Percentiles rank a stretch among this genome's conserved stretches.
phyloP scores from a whole-genome alignment of 371 early-diverging fungal species.

The Apophysomyces ossiformis region DNA sequence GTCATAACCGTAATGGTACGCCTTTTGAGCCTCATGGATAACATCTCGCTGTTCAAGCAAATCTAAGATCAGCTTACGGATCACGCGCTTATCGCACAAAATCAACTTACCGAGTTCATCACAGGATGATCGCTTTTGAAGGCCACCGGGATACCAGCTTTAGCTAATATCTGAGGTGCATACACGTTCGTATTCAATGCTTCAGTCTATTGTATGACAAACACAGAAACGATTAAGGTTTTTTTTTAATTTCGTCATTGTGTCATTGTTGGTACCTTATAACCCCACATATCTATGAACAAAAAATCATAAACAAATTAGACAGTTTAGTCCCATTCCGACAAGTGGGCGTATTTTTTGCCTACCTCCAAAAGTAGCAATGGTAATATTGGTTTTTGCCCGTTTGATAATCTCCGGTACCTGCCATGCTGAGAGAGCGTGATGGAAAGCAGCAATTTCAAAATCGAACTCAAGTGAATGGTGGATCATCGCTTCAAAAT shows the following conservation, averaged over 20 bases:
- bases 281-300: constrained; percentile 59
- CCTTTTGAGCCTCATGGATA: constrained; percentile 79
- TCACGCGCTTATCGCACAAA: too few species aligned
- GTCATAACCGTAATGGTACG: constrained; percentile 77
- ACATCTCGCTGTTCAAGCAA: constrained; percentile 56
- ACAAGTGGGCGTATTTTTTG: constrained; percentile 20
- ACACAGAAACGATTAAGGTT: neutral
- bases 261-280: constrained; percentile 36
- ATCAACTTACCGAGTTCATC: constrained; percentile 60
- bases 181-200: constrained; percentile 73
- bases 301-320: neutral
- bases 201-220: constrained; percentile 49
- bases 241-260: neutral
- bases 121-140: constrained; percentile 88
- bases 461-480: constrained; percentile 65
- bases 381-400: constrained; percentile 65
- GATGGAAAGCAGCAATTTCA: constrained; percentile 70
- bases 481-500: constrained; percentile 66
- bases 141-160: constrained; percentile 78
- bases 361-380: constrained; percentile 76
- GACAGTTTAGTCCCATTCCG: neutral
- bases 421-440: constrained; percentile 69
- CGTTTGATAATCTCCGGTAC: constrained; percentile 58
- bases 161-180: constrained; percentile 67
- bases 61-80: too few species aligned